Evolutionary conservation across 768 basidiomycete genomes (phyloP), one percentile per base, ranked within the genome.

Genomic region (Suillus subluteus): DNA sequence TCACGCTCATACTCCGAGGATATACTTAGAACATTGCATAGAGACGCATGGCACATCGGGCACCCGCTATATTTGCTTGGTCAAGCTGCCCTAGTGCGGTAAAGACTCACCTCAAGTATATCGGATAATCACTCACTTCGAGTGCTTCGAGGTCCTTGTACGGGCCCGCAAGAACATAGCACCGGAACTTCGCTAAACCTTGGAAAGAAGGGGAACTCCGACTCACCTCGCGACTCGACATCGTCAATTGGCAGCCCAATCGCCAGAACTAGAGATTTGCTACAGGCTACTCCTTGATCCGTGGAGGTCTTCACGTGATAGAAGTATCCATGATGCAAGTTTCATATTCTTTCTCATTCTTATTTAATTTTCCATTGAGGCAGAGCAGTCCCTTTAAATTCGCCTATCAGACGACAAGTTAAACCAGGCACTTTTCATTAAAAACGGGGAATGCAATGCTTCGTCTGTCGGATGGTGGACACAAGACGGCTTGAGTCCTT

Each of bases 261-360:
- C 56, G 1, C 37, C 37, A 6, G 21, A 56, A 56, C 55, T 13
- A 56, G 35, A 4, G 37, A 58, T 58, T 58, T 58, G n/a, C 37
- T 38, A 35, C 16, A 37, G 32, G 21, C 6, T 15, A 26, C 32
- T 32, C 56, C 7, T 40, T 59, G 58, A 59, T 59, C 58, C 58
- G 58, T 59, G 58, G 58, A 59, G 15, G 58, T 58, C 58, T 15
- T 58, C 56, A 58, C 56, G 56, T 58, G 56, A 37, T 38, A 37
- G 37, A 58, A 23, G 38, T 37, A 1, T 16, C 11, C 54, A 55
- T 5, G 9, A 56, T 13, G 12, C 40, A 26, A 26, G 1, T 2
- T 56, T 35, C 35, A 21, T 21, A 35, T 58, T 23, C 21, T 11
- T 26, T n/a, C 21, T 58, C 12, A 35, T 56, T 11, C 15, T 9